Evolutionary conservation across 768 basidiomycete genomes (phyloP).

Genomic region (Panaeolus papilionaceus): DNA sequence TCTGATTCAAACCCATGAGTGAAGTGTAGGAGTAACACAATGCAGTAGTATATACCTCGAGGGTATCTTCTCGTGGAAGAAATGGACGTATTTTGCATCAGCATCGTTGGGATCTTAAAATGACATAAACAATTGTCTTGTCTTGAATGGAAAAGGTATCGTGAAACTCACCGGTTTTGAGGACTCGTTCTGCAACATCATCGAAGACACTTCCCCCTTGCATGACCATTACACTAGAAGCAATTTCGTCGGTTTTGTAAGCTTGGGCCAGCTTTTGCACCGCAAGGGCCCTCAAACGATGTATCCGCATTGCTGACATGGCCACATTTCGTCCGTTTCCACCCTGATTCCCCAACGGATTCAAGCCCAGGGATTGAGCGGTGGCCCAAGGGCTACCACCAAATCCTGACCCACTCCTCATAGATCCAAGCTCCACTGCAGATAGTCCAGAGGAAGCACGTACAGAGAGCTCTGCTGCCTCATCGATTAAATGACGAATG

Average conservation of each 20-base stretch:
- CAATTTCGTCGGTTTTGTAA: conserved; percentile 89
- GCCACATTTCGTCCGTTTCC: conserved; percentile 73
- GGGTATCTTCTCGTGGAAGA: conserved; percentile 95
- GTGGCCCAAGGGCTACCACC: conserved; percentile 63
- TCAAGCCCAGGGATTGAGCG: conserved; percentile 69
- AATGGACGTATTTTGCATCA: conserved; percentile 89
- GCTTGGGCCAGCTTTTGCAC: conserved; percentile 89
- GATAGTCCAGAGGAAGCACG: conserved; percentile 87
- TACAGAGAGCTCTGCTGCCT: conserved; percentile 87
- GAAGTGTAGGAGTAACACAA: conserved; percentile 7
- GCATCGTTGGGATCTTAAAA: conserved; percentile 71
- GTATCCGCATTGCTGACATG: conserved; percentile 87
- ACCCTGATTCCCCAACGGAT: conserved; percentile 54
- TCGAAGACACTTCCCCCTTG: conserved; percentile 93
- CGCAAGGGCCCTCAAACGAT: conserved; percentile 79
- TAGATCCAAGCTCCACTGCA: conserved; percentile 72
- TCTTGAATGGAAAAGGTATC: conserved; percentile 3
- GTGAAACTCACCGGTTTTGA: conserved; percentile 56
- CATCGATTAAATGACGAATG: conserved; percentile 86
- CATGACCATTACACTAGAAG: conserved; percentile 94
- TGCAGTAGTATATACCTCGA: conserved; percentile 64
- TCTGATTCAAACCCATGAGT: conserved; percentile 43
- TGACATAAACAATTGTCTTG: conserved; percentile 15
- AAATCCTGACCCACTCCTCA: conserved; percentile 52
- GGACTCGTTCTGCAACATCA: conserved; percentile 88